These are phyloP conservation scores for Emericellopsis atlantica DNA, from an alignment of 2,329 filamentous ascomycete genomes.

Conservation along the genomic window DNA sequence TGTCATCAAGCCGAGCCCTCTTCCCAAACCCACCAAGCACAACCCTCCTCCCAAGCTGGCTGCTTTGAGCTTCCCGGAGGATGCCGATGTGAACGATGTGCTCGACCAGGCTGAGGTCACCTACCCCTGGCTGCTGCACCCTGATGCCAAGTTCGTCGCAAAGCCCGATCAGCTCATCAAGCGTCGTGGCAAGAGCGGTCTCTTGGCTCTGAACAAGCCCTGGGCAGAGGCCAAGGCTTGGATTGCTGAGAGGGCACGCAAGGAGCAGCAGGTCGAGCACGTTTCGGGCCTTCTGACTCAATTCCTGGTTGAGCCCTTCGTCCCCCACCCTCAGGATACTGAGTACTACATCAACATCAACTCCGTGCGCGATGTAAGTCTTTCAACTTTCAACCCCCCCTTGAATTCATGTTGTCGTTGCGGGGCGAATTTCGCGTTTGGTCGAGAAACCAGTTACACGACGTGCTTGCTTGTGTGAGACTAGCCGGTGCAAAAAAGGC, in stretches of 20 bases:
- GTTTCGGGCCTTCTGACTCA: constrained; percentile 79
- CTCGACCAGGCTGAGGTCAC: constrained; percentile 92
- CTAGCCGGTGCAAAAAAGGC: no score
- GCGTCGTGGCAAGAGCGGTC: constrained; percentile 96
- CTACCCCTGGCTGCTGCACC: constrained; percentile 86
- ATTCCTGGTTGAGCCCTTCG: constrained; percentile 97
- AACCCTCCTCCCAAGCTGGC: constrained; percentile 87
- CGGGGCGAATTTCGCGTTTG: background rate
- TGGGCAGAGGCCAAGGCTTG: constrained; percentile 91
- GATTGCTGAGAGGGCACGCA: constrained; percentile 85
- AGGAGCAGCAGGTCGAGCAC: constrained; percentile 86
- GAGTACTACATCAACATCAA: constrained; percentile 99
- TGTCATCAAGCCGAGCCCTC: constrained; percentile 95
- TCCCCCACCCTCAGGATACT: constrained; percentile 86
- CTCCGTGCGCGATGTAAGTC: constrained; percentile 95
- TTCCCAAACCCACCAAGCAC: constrained; percentile 73
- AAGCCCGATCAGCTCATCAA: constrained; percentile 99
- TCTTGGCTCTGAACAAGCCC: constrained; percentile 91
- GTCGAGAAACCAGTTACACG: no score
- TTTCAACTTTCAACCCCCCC: constrained; percentile 5
- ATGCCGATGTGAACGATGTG: constrained; percentile 68
- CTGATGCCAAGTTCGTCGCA: constrained; percentile 85
- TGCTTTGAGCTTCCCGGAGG: constrained; percentile 84
- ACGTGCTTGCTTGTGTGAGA: no score
- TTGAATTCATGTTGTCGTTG: background rate